Conservation (phyloP, 768 basidiomycete genomes). For the Pleurotus sapidus region DNA sequence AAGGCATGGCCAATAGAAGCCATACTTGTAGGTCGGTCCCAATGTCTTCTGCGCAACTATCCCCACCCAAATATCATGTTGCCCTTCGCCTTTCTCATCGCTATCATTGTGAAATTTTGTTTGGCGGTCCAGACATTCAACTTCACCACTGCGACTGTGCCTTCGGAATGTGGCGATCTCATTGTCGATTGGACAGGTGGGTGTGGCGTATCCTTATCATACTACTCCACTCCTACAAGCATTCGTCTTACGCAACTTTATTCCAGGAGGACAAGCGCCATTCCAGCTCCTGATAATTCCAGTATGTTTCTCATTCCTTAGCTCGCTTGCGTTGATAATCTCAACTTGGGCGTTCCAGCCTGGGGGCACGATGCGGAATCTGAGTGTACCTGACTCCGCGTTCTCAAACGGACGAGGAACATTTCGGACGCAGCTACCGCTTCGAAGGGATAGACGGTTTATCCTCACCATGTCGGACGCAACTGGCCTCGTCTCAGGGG, state of each 20-base stretch:
- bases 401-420: slow-evolving; percentile 53
- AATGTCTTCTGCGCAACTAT: not conserved
- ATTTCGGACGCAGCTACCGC: slow-evolving; percentile 44
- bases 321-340: not conserved
- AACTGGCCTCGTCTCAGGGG: slow-evolving; percentile 66
- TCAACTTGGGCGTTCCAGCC: slow-evolving; percentile 29
- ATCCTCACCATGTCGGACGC: slow-evolving; percentile 73
- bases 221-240: too few relatives aligned
- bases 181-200: slow-evolving; percentile 61
- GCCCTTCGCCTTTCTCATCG: not conserved
- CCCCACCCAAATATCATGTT: not conserved
- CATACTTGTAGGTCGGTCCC: not conserved
- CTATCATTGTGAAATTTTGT: not conserved
- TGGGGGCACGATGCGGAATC: slow-evolving; percentile 50
- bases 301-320: slow-evolving; percentile 26
- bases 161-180: slow-evolving; percentile 63
- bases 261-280: slow-evolving; percentile 55
- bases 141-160: slow-evolving; percentile 32
- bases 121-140: slow-evolving; percentile 37
- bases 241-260: slow-evolving; percentile 3
- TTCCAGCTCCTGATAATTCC: slow-evolving; percentile 51
- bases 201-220: slow-evolving; percentile 8
- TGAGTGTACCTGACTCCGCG: slow-evolving; percentile 51
- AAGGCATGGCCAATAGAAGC: not conserved
- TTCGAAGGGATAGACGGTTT: slow-evolving; percentile 36